phyloP scores from a whole-genome alignment of 2,329 filamentous ascomycete genomes.

The Neopestalotiopsis clavispora region DNA sequence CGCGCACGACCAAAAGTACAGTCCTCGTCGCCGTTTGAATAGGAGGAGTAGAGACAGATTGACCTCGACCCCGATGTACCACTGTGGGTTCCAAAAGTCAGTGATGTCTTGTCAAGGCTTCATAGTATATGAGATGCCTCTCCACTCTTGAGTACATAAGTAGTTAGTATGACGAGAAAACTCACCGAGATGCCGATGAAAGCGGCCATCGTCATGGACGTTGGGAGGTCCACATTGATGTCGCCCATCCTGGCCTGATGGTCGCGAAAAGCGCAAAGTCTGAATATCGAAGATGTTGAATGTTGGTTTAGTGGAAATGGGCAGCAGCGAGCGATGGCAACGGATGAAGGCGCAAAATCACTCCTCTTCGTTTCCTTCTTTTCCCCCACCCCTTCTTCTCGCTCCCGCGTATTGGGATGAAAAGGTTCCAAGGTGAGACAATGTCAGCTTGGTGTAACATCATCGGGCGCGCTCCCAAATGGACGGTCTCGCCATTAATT shows the following conservation, averaged over 20 bases:
- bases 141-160: no score
- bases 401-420: not conserved
- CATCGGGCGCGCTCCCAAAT: not conserved
- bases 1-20: slow-evolving; percentile 39
- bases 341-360: not conserved
- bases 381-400: no score
- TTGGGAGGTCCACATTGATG: not conserved
- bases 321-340: not conserved
- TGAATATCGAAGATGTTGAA: not conserved
- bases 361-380: not conserved
- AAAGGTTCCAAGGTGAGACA: not conserved
- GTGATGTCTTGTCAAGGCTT: not conserved
- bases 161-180: no score
- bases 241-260: not conserved
- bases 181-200: not conserved
- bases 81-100: not conserved
- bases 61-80: slow-evolving; percentile 28
- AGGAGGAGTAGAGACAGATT: slow-evolving; percentile 34
- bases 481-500: not conserved
- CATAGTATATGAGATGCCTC: no score
- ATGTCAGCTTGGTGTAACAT: not conserved
- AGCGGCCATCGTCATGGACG: slow-evolving; percentile 9
- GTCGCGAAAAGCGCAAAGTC: not conserved
- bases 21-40: slow-evolving; percentile 35
- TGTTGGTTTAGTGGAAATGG: not conserved